Base-by-base conservation (phyloP, 1,284 basidiomycete genomes). In the Austroboletus olivaceoglutinosus region DNA sequence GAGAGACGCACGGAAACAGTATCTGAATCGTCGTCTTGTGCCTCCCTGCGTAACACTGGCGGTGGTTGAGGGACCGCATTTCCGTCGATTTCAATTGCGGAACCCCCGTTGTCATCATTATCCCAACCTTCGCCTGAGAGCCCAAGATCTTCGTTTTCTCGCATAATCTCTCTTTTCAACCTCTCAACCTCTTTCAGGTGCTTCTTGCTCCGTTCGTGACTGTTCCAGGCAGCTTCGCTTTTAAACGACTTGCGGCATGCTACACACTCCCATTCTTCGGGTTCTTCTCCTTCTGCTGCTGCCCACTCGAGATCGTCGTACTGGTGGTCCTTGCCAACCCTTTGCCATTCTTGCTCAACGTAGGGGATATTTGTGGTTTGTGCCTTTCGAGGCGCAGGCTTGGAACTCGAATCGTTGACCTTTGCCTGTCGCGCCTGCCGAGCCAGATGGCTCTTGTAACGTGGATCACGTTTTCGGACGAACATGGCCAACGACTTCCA, bases 151-250 rank as follows among this genome's bases (percentile, higher is more conserved):
- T 85, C 82, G 53, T 92, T 80, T 60, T 98, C 93, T 50, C 76
- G 74, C 58, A 80, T 65, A 85, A 97, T 95, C 65, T 91, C 78
- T 51, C 73, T 72, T 66, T 81, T 82, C 48, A 96, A 67, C 58
- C 73, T 75, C 64, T 91, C 91, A 16, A 96, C 84, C 53, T 92
- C 90, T 69, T 90, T 93, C 67, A 92, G 72, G 68, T 99, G 97
- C 70, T 96, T 98, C 70, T 91, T 91, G 70, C 94, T 98, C 58
- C 93, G 78, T 69, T 99, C 97, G 59, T 99, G 97, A 68, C 95
- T 98, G 59, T 86, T 80, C 93, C 95, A 99, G 16, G 93, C 91
- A 0, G 93, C 91, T 64, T 98, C 93, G 58, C 89, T 94, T 62
- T 88, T 78, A 70, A 98, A 99, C 1, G 78, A 79, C 74, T 98